phyloP scores from a whole-genome alignment of 192 early-diverging fungal genomes.

The Coemansia sp. region DNA sequence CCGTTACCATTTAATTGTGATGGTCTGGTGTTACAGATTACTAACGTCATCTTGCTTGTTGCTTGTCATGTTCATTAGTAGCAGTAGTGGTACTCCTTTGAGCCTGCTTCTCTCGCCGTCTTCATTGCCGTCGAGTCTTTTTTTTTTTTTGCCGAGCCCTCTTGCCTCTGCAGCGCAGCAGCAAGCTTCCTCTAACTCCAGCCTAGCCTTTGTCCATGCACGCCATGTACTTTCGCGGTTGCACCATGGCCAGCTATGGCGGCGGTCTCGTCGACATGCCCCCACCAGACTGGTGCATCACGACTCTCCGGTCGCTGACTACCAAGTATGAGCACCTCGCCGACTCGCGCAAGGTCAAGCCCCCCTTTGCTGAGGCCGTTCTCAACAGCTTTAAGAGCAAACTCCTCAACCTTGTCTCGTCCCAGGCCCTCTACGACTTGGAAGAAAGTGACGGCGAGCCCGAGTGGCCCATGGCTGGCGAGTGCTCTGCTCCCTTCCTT shows the following conservation, averaged over 20 bases:
- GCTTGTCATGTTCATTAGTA: background rate
- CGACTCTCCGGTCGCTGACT: slow-evolving; percentile 41
- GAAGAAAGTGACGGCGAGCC: slow-evolving; percentile 41
- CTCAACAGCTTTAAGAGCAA: slow-evolving; percentile 57
- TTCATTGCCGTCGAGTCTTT: background rate
- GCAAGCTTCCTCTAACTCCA: background rate
- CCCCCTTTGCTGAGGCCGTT: slow-evolving; percentile 51
- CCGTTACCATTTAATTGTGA: background rate
- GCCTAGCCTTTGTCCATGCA: background rate
- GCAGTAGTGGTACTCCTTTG: background rate
- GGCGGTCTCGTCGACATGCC: slow-evolving; percentile 33
- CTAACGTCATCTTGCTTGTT: background rate
- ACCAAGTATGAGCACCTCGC: slow-evolving; percentile 55
- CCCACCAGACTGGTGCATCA: slow-evolving; percentile 49
- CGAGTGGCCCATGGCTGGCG: slow-evolving; percentile 36
- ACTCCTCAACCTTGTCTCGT: slow-evolving; percentile 40
- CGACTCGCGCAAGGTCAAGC: slow-evolving; percentile 52
- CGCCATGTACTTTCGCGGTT: slow-evolving; percentile 23
- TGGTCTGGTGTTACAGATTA: background rate
- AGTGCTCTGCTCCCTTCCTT: slow-evolving; percentile 18
- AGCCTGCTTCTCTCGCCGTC: background rate
- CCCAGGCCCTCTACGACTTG: slow-evolving; percentile 40
- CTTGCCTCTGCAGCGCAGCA: slow-evolving; percentile 17
- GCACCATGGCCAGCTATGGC: slow-evolving; percentile 8
- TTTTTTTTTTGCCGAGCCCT: background rate